These are phyloP conservation scores for Aspergillus hiratsukae DNA, from an alignment of 2,329 filamentous ascomycete genomes.

Conservation along the genomic window DNA sequence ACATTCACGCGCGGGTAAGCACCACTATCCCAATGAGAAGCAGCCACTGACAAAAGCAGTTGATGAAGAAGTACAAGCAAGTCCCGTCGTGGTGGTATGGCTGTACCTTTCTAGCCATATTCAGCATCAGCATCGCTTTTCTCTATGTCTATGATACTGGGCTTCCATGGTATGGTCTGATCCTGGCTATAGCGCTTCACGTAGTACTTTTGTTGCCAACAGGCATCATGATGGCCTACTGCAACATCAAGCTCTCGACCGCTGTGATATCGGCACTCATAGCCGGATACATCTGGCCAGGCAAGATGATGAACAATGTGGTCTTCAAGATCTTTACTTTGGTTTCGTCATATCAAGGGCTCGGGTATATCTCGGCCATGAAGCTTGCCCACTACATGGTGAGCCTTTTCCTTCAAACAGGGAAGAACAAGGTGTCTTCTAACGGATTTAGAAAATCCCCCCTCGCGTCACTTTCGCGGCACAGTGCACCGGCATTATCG, in stretches of 20 bases:
- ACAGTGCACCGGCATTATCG: constrained; percentile 46
- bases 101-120: constrained; percentile 40
- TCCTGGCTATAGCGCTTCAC: constrained; percentile 11
- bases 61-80: constrained; percentile 51
- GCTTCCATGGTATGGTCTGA: constrained; percentile 32
- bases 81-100: constrained; percentile 54
- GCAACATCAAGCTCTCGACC: constrained; percentile 14
- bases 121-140: constrained; percentile 42
- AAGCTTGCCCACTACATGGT: constrained; percentile 25
- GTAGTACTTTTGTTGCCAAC: constrained; percentile 14
- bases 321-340: constrained; percentile 18
- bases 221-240: constrained; percentile 15
- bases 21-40: neutral
- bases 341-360: constrained; percentile 21
- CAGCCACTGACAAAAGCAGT: constrained; percentile 10
- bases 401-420: neutral
- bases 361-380: constrained; percentile 28
- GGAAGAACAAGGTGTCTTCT: constrained; percentile 20
- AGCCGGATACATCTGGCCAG: constrained; percentile 28
- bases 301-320: constrained; percentile 29
- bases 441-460: constrained; percentile 23
- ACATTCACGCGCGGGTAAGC: constrained; percentile 43
- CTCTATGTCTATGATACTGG: constrained; percentile 30
- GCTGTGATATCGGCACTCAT: constrained; percentile 15
- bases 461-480: constrained; percentile 46